Base-by-base conservation (phyloP, 1,139 yeast genomes). In the Candida tetrigidarum region DNA sequence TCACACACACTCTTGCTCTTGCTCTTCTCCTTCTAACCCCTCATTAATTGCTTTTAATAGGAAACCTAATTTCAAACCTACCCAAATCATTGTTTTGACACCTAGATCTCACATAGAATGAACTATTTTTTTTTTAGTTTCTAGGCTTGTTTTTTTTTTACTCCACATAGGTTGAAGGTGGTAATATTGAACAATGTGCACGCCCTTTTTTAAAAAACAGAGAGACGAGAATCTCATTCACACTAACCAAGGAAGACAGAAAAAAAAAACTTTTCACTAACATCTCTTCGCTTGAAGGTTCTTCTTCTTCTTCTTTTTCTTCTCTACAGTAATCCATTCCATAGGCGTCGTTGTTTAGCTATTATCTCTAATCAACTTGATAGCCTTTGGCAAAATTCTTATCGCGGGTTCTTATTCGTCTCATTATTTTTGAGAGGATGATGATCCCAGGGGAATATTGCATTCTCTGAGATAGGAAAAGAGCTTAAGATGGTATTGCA, bases 341-440 rank as follows among this genome's bases (percentile, higher is more conserved):
- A 58, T 48, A 50, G 66, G 69, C 75, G 75, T 69, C 75, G 73
- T 64, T 59, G 33, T 37, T 47, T 48, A 46, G 53, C 47, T 42
- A 41, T 46, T 45, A 22, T 9, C 25, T 60, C 55, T 55, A 54
- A 51, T 53, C 55, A 55, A 62, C 71, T 69, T 62, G 76, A 69
- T 68, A 64, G 69, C 69, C 49, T 53, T 46, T 59, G 66, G 34
- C 45, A 45, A 28, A 37, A 37, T 35, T 35, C 35, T 20, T 29
- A 41, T 41, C 38, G 43, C 26, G 38, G 38, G n/a, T 19, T 12
- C 30, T 27, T 20, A 27, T 42, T 19, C 12, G 28, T 12, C 30
- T 27, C 25, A 27, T 42, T 19, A 16, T 28, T 12, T 32, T 23
- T 16, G 23, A 28, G 41, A 10, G 25, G 25, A 22, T 7, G 25